These are phyloP conservation scores for Pholiota microspora DNA, from an alignment of 768 basidiomycete species.

Conservation along the genomic window DNA sequence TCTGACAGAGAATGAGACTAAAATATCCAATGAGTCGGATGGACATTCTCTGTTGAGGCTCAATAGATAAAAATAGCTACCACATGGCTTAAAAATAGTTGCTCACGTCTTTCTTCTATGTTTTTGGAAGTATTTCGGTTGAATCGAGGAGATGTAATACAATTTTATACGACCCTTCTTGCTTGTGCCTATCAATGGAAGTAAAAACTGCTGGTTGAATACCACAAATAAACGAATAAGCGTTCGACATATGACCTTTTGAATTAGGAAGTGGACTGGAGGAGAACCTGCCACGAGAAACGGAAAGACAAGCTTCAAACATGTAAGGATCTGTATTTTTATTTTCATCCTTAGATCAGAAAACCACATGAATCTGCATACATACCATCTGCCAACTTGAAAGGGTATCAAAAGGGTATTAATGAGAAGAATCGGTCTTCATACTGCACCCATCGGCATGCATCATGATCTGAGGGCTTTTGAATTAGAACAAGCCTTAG, in stretches of 20 bases:
- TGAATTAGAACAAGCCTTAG: too few species aligned
- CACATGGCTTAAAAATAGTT: not conserved
- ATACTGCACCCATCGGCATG: too few species aligned
- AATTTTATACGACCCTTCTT: not conserved
- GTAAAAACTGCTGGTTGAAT: not conserved
- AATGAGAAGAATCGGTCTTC: too few species aligned
- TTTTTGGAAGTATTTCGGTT: conserved; percentile 11
- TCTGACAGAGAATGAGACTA: not conserved
- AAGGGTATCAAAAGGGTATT: too few species aligned
- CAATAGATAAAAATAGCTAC: too few species aligned
- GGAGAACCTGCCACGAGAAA: not conserved
- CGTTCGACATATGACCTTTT: conserved; percentile 1
- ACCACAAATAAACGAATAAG: conserved; percentile 14
- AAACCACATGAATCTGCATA: too few species aligned
- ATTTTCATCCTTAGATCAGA: too few species aligned
- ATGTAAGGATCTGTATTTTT: too few species aligned
- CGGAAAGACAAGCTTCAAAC: too few species aligned
- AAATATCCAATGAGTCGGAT: not conserved
- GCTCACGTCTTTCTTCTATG: not conserved
- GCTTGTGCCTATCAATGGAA: not conserved
- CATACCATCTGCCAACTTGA: too few species aligned
- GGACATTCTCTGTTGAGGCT: too few species aligned
- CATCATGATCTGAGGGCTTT: too few species aligned
- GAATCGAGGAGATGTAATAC: not conserved
- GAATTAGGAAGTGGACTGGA: not conserved